Base-by-base conservation (phyloP, 2,329 filamentous ascomycete species). In the Didymella lethalis region DNA sequence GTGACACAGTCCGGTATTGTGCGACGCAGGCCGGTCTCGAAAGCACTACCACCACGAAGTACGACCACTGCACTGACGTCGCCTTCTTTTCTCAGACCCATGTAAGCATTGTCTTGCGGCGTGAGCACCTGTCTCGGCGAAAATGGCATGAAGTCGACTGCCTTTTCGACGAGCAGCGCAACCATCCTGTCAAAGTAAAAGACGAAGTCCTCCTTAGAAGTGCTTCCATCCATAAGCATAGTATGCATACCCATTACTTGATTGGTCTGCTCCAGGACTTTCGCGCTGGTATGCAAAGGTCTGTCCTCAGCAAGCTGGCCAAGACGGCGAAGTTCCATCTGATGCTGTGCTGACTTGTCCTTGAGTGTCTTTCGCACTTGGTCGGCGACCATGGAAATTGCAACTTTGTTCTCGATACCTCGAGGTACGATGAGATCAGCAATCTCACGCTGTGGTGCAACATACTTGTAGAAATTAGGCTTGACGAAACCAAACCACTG, bases 401-500 rank as follows among this genome's bases (percentile, higher is more conserved):
- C 95, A 25, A 97, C 95, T 64, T 87, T 88, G 72, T 99, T 99
- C 75, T 99, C 92, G 64, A 98, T 92, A 25, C 95, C 95, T 70
- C 95, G 86, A 3, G 95, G 95, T 10, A 99, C 91, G 58, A 99
- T 98, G 54, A 99, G 90, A 75, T 99, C 94, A 85, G 93, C 93
- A 47, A 94, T 88, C 67, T 93, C 90, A 54, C 93, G 85, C 76
- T 99, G 95, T 32, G 95, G 95, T 63, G 96, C 90, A 56, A 99
- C 95, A 73, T 87, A 98, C 83, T 90, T 92, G 76, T 94, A 90
- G 70, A 96, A 98, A 72, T 98, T 98, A 3, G 95, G 95, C 78
- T 99, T 99, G 43, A 99, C 95, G 74, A 91, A 99, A 11, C 81
- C 82, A 75, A 98, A 97, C 95, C 95, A 99, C 77, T 99, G 95